Base-by-base conservation (phyloP, 495 filamentous ascomycete genomes). In the Hypoxylon perforatum region DNA sequence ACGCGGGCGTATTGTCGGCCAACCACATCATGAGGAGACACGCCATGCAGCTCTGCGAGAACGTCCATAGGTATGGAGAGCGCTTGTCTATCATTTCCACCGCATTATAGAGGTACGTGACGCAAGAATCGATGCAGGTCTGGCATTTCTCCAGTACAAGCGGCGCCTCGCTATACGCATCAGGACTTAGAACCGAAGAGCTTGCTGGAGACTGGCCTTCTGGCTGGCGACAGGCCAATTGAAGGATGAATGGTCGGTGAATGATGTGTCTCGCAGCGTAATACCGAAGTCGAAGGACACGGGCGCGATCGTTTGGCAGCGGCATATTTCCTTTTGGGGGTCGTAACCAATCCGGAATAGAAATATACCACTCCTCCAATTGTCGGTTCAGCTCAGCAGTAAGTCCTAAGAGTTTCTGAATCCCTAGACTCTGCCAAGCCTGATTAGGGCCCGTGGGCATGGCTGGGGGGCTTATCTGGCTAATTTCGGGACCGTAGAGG, bases 331-430 rank as follows among this genome's bases (percentile, higher is more conserved):
- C 74, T 39, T 75, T 72, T 0, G 47, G 45, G 11, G 75, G 75
- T 15, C 74, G 71, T 15, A 75, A 38, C 33, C 70, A 71, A 57
- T 75, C 74, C 11, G 76, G 76, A 36, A 75, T 78, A 28, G 76
- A 78, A 42, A 68, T 65, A 51, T 78, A 76, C 76, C 76, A 78
- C 49, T 75, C 69, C 30, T 78, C 76, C 12, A 78, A 55, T 39
- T 78, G 76, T 57, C 73, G 66, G 51, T 78, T 75, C 23, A 76
- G 73, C 48, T 76, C 73, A 4, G 74, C 47, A 50, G 67, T 75
- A 22, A 76, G 69, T 42, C 68, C 66, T 45, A 73, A 56, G 17
- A 78, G 48, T 22, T 67, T 73, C 25, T 74, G 73, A 28, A 75
- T 60, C 33, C 67, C 63, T 12, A 71, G 35, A 39, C 61, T 65